Evolutionary conservation across 1,284 basidiomycete genomes (phyloP), one percentile per base, ranked within the genome.

Genomic region (Marasmius tenuissimus): DNA sequence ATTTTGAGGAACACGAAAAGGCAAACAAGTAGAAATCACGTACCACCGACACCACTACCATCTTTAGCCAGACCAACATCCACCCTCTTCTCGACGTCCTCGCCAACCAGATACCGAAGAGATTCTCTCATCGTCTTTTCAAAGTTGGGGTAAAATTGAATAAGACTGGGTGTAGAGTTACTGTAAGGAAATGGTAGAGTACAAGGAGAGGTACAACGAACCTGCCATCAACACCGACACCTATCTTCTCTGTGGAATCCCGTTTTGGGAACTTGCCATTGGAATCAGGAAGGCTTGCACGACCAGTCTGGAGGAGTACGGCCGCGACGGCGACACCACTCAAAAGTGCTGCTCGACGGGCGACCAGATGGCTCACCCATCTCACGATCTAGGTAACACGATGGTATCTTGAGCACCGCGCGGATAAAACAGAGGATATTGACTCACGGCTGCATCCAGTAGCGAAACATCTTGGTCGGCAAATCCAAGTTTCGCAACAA

Each of bases 21-120:
- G 60, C 34, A 59, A 40, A 58, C 45, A 66, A 54, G 60, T 34
- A 52, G 52, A 63, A 4, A 48, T 8, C 73, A 65, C 90, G 76
- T 75, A 96, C 94, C 94, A 71, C 97, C 97, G 45, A 97, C 95
- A 58, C 97, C 97, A 72, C 93, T 96, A 27, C 97, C 97, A 71
- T 99, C 97, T 77, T 97, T 98, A 4, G 97, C 97, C 68, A 98
- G 75, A 22, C 94, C 96, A 68, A 98, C 93, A 63, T 89, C 85
- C 7, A 97, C 87, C 40, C 86, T 80, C 70, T 85, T 81, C 77
- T 95, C 94, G 4, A 91, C 86, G 47, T 93, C 85, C 47, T 86
- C 81, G 7, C 97, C 96, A 11, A 98, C 84, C 38, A 98, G 71
- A 1, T 79, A 75, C n/a, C 84, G 78, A 55, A 99, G 75, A 0